A percentile compares a stretch with the other conserved stretches of the same genome.
These are phyloP conservation scores for Cordia subcordata DNA, from an alignment of 257 asterid genomes.

Conservation along the genomic window DNA sequence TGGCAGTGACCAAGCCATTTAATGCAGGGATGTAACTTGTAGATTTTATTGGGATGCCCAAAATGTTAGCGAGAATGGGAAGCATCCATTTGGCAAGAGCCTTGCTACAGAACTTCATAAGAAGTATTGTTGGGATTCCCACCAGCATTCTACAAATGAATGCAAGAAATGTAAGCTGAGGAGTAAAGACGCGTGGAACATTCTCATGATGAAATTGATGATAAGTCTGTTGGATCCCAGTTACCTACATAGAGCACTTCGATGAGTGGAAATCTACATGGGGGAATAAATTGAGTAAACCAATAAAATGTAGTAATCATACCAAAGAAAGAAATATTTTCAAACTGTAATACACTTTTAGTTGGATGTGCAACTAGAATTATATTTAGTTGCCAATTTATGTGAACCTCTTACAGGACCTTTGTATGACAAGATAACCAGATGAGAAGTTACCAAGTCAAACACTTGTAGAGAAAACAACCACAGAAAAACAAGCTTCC, in stretches of 20 bases:
- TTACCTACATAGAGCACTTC: conserved; percentile 48
- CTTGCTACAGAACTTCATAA: conserved; percentile 86
- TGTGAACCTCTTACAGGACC: too few species aligned
- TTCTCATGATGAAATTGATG: conserved; percentile 85
- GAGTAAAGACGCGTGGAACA: conserved; percentile 60
- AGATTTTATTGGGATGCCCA: conserved; percentile 80
- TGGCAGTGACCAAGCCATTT: conserved; percentile 29
- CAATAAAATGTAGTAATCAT: too few species aligned
- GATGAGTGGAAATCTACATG: conserved; percentile 1
- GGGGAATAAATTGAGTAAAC: neutral
- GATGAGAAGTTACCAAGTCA: too few species aligned
- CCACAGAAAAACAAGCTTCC: too few species aligned
- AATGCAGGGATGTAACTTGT: conserved; percentile 69
- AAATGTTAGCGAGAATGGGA: conserved; percentile 71
- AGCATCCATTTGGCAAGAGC: conserved; percentile 87
- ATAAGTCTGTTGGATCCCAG: conserved; percentile 81
- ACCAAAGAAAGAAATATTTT: too few species aligned
- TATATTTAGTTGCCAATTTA: too few species aligned
- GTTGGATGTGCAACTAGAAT: too few species aligned
- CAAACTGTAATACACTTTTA: too few species aligned
- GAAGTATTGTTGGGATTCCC: conserved; percentile 81
- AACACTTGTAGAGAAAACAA: too few species aligned
- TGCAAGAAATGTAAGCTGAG: conserved; percentile 45
- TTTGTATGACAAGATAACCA: too few species aligned
- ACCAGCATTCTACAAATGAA: conserved; percentile 66